A percentile compares a stretch with the other conserved stretches of the same genome.
These are phyloP conservation scores for Ophiostoma angusticollis DNA, from an alignment of 2,329 filamentous ascomycete species.

Conservation along the genomic window DNA sequence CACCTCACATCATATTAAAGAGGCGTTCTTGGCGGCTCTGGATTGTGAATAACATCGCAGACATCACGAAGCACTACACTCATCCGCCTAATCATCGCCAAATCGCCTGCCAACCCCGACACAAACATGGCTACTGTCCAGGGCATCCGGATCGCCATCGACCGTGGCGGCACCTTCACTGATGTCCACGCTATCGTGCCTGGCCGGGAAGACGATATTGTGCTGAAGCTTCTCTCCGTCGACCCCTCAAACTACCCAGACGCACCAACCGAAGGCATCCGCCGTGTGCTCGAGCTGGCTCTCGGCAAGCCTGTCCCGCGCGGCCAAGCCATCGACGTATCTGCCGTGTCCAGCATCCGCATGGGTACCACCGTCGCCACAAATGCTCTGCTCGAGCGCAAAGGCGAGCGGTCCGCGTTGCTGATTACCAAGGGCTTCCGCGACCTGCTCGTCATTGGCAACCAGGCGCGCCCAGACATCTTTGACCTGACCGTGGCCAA, in stretches of 20 bases:
- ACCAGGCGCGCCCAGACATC: constrained; percentile 79
- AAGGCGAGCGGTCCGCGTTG: constrained; percentile 81
- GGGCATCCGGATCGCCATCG: constrained; percentile 8
- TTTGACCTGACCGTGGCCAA: constrained; percentile 81
- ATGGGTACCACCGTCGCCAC: constrained; percentile 96
- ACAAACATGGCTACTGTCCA: background rate
- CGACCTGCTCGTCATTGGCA: constrained; percentile 79
- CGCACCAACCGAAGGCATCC: constrained; percentile 55
- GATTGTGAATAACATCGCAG: no score
- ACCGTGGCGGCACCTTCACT: constrained; percentile 6
- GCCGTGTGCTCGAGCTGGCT: constrained; percentile 28
- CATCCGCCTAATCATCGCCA: no score
- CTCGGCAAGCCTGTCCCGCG: constrained; percentile 43
- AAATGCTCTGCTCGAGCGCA: constrained; percentile 79
- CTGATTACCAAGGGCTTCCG: constrained; percentile 79
- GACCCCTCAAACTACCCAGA: constrained; percentile 56
- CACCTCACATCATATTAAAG: no score
- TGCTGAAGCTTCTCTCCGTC: constrained; percentile 57
- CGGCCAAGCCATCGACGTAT: constrained; percentile 43
- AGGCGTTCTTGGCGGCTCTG: no score
- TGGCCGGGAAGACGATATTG: constrained; percentile 41
- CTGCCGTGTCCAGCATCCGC: constrained; percentile 28
- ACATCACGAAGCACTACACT: no score
- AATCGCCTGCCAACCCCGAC: no score
- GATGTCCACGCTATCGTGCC: constrained; percentile 23